Evolutionary conservation across 495 filamentous ascomycete genomes (phyloP), one percentile per base, ranked within the genome.

Genomic region (Hypoxylon intermedium): DNA sequence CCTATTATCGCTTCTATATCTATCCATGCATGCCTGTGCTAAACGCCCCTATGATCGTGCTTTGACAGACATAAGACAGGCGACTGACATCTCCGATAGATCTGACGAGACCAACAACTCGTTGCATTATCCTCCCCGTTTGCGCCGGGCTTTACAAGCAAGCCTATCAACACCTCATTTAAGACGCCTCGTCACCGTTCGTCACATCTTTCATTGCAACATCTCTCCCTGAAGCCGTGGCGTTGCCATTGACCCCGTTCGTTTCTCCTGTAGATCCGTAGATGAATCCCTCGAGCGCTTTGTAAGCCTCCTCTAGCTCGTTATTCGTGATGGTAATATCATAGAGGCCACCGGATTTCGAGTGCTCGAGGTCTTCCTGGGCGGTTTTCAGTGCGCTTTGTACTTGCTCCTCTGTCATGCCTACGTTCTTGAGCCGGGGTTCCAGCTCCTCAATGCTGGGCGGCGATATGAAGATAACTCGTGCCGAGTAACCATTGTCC

Each of bases 271-370:
- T 0, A 16, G 26, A 13, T 9, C 56, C 47, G 21, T 53, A 62
- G 6, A 67, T 49, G 41, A 55, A 65, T n/a, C 47, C 36, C 48
- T 63, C 57, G 26, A 67, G 46, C 6, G 33, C 28, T 30, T 57
- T 60, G 18, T 73, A 89, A 0, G 89, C 86, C 50, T 72, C 83
- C 33, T 91, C 86, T 44, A 91, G 65, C 50, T 91, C 84, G 66
- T 88, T 87, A 60, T 91, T 92, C 21, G 87, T 81, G 36, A 93
- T 77, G 18, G 87, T 79, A 73, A 81, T 81, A 41, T 93, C 89
- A 69, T 86, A 86, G 9, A 85, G 78, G 7, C 79, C 86, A 1
- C 78, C 75, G n/a, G 81, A 73, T 55, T 83, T 79, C 3, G 87
- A 73, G 58, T 84, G 88, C 49, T 85, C 87, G 52, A 89, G 72